Conservation (phyloP, 805 yeast species). For the Kockiozyma suomiensis region DNA sequence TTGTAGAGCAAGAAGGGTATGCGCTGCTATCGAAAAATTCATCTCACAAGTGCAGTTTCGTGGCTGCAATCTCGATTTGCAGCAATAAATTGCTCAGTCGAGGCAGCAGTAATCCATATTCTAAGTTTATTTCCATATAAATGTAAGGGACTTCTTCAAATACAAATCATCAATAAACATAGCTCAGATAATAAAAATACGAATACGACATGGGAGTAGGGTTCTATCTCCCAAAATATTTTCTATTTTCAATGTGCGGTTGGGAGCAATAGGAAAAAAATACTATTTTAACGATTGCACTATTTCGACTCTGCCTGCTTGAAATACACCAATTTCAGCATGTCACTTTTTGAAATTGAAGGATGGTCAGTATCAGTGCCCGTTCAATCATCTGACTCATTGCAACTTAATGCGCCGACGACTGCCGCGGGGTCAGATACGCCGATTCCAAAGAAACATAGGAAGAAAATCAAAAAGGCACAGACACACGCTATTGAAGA, state of each 20-base stretch:
- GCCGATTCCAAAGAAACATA: neutral
- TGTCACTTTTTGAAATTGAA: constrained; percentile 29
- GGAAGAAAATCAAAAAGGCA: constrained; percentile 2
- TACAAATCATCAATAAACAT: neutral
- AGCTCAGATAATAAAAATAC: neutral
- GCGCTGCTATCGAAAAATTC: no score
- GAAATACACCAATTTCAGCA: neutral
- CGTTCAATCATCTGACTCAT: neutral
- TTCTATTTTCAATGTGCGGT: neutral
- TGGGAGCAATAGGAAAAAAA: neutral
- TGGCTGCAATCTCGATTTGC: no score
- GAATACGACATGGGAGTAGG: neutral
- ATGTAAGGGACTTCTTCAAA: no score
- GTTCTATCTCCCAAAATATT: neutral
- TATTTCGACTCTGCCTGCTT: no score
- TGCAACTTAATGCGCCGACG: neutral
- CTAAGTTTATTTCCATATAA: no score
- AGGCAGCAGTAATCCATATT: no score
- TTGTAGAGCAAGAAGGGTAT: no score
- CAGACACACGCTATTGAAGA: neutral
- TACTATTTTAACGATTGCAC: no score
- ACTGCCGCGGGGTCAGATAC: neutral
- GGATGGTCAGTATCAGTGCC: constrained; percentile 28
- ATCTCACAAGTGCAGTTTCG: no score
- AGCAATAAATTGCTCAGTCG: no score